Evolutionary conservation across 805 yeast species (phyloP), one percentile per base, ranked within the genome.

Genomic region (Millerozyma miso): DNA sequence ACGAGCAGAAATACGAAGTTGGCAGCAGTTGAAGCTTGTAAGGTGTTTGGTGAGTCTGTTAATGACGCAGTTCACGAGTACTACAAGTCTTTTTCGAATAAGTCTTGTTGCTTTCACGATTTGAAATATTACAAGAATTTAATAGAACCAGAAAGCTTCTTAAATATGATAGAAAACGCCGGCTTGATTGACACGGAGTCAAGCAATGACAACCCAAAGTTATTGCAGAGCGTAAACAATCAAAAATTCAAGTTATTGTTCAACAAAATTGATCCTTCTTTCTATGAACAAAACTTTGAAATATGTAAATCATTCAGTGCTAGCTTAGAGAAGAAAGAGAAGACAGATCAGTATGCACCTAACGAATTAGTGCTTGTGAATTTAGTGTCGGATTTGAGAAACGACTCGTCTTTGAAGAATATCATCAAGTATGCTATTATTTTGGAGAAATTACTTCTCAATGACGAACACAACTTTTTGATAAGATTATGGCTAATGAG

Each of bases 381-480:
- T 1, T 71, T 81, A 0, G 44, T 55, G n/a, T 16, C 46, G 36
- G 52, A 52, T 18, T 48, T 60, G 23, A 16, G 41, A 3, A 17
- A 40, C 1, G 54, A 60, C 62, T 1, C 42, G 65, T 13, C 57
- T 62, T 31, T 49, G 50, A 2, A 44, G 15, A 52, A 49, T 19
- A 46, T 65, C 2, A 43, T 61, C 29, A 68, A 70, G 19, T 67
- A 79, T 5, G 66, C 83, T 7, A 52, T 76, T 1, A 59, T 85
- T 3, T 63, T 90, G n/a, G 88, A 85, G 53, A 59, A 69, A 14
- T 77, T 82, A 2, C 64, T 75, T 10, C 37, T 52, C 6, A 56
- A 63, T 6, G 96, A 89, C 56, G 74, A 75, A n/a, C 79, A 82
- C 47, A 90, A 90, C 55, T 87, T 81, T 56, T 82, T 80, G 52